A percentile compares a stretch with the other conserved stretches of the same genome.
These are phyloP conservation scores for Rhododendron ovatum DNA, from an alignment of 148 eudicot species.

Conservation along the genomic window DNA sequence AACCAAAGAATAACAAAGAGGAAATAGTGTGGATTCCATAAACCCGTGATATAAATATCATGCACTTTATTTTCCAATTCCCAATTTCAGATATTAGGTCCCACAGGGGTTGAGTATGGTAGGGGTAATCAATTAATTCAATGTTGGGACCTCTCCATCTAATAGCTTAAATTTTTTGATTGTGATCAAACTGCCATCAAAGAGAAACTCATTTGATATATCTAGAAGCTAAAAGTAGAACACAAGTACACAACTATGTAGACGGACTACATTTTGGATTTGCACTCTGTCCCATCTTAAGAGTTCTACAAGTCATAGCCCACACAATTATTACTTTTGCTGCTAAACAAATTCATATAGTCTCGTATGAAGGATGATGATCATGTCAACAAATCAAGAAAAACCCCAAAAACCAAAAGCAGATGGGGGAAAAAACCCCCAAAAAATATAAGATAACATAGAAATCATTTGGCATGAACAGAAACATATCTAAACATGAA, in stretches of 20 bases:
- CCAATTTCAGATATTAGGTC: background rate
- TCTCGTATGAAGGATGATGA: background rate
- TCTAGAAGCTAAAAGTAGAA: background rate
- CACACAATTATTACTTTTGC: background rate
- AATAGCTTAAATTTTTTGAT: background rate
- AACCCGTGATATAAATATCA: background rate
- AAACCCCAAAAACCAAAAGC: background rate
- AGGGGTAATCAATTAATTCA: background rate
- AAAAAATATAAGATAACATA: background rate
- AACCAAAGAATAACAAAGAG: background rate
- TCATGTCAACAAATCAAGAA: background rate
- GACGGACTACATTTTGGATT: background rate
- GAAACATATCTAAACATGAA: background rate
- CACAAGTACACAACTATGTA: background rate
- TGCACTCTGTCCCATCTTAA: background rate
- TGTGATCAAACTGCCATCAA: background rate
- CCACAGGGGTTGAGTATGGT: background rate
- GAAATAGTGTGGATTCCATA: background rate
- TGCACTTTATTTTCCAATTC: background rate
- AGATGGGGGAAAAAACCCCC: background rate
- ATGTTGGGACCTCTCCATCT: background rate
- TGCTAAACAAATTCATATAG: background rate
- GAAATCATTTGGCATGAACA: background rate
- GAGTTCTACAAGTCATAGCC: background rate
- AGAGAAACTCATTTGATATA: background rate